Evolutionary conservation across 345 rosid genomes (phyloP).

Genomic region (Passiflora organensis): DNA sequence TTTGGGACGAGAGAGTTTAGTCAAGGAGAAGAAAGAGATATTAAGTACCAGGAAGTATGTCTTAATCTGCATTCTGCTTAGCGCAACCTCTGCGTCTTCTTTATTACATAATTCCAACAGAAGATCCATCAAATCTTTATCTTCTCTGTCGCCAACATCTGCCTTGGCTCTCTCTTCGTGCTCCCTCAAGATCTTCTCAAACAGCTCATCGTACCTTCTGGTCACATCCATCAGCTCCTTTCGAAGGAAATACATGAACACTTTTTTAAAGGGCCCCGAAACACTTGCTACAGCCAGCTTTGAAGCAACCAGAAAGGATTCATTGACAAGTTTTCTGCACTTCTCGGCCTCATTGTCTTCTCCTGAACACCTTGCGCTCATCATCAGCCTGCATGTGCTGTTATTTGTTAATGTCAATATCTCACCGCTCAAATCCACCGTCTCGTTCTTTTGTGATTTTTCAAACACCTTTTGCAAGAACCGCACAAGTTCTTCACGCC

Average conservation of each 20-base stretch:
- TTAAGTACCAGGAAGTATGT: constrained; percentile 4
- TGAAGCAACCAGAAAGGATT: background rate
- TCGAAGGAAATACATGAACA: constrained; percentile 26
- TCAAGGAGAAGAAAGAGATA: background rate
- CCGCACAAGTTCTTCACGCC: constrained; percentile 26
- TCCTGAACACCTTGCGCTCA: constrained; percentile 11
- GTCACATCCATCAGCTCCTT: background rate
- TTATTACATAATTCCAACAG: background rate
- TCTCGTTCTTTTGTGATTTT: constrained; percentile 20
- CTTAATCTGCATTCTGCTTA: constrained; percentile 1
- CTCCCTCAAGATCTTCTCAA: constrained; percentile 33
- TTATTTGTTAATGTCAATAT: constrained; percentile 33
- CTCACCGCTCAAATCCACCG: constrained; percentile 31
- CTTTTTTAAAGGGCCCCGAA: constrained; percentile 23
- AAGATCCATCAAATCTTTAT: constrained; percentile 7
- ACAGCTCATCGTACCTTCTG: constrained; percentile 21
- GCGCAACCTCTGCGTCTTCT: background rate
- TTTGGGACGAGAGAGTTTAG: too few relatives aligned
- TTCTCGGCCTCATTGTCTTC: constrained; percentile 6
- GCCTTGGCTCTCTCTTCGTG: constrained; percentile 31
- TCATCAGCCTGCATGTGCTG: constrained; percentile 8
- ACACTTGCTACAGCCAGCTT: background rate
- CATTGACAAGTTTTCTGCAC: background rate
- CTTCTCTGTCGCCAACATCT: background rate
- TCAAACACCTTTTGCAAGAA: constrained; percentile 22